Evolutionary conservation across 164 flowering plant species (phyloP), one percentile per base, ranked within the genome.

Genomic region (Annona cherimola): DNA sequence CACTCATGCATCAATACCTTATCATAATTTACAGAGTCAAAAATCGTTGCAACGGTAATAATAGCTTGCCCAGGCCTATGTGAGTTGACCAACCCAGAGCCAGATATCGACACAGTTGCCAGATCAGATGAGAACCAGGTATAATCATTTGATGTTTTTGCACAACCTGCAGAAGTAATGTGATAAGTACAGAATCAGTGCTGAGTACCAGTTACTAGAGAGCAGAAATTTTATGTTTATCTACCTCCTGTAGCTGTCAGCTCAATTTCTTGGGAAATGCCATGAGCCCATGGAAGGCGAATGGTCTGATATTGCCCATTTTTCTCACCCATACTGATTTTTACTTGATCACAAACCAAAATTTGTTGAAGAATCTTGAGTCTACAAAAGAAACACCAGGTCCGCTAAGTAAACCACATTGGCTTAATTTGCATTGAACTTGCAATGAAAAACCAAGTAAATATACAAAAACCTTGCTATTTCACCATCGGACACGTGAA

Each of bases 221-320:
- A 68, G 55, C 7, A 26, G 4, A 42, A 65, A 50, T 76, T 4
- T 39, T 3, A 75, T 40, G 71, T 76, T 43, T 46, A 50, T 75
- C 50, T 71, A 89, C 99, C 99, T 81, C 99, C 99, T 39, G 82
- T 83, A 74, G 87, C 97, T 70, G 76, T 85, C 57, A 93, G 84
- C 76, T 86, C 84, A 81, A 88, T 73, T 75, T 92, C 98, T 75
- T 95, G 98, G 81, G 82, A 72, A 69, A 95, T 73, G 61, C 81
- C 83, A 71, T 91, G 92, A 55, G 83, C 85, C 99, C 99, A 95
- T 0, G 99, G 99, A 75, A 95, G 94, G 76, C 81, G 85, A 80
- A 95, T 81, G 42, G 20, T 76, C 59, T 77, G 69, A 72, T 81
- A 75, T 42, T 40, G 42, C 65, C 64, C 76, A 72, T 61, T 74